phyloP scores from a whole-genome alignment of 73 alveolate species.

The Paramecium biaurelia region DNA sequence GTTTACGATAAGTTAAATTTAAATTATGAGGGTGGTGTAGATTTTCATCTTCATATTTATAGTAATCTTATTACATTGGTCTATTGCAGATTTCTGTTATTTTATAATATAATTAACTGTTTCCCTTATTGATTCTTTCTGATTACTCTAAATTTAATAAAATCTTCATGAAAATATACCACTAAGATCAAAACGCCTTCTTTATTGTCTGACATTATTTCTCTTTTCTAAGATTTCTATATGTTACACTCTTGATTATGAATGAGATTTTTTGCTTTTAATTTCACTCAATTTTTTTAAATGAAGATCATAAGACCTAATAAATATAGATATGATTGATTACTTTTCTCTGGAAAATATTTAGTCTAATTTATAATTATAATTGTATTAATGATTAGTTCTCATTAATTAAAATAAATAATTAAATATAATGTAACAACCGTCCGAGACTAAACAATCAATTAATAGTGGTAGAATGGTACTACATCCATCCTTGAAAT shows the following conservation, averaged over 20 bases:
- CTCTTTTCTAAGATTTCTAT: conserved; percentile 10
- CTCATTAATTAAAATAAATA: conserved; percentile 27
- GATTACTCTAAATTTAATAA: background rate
- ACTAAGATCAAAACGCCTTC: conserved; percentile 8
- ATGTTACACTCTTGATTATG: conserved; percentile 5
- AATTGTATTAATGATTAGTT: conserved; percentile 41
- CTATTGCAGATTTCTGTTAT: conserved; percentile 25
- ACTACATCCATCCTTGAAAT: conserved; percentile 24
- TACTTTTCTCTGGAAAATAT: conserved; percentile 52
- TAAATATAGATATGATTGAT: background rate
- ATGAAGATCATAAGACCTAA: conserved; percentile 41
- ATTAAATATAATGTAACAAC: conserved; percentile 40
- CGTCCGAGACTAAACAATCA: conserved; percentile 27
- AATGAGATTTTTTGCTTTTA: background rate
- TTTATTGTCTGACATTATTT: conserved; percentile 4
- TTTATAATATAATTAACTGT: conserved; percentile 2
- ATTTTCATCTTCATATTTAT: conserved; percentile 30
- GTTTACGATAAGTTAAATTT: conserved; percentile 2
- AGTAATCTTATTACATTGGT: conserved; percentile 8
- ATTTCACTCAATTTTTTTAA: conserved; percentile 4
- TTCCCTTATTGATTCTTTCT: conserved; percentile 9
- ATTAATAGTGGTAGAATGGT: conserved; percentile 32
- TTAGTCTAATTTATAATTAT: conserved; percentile 41
- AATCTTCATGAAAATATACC: background rate
- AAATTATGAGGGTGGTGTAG: conserved; percentile 17